Conservation (phyloP, 805 yeast species). For the Saturnispora saitoi region DNA sequence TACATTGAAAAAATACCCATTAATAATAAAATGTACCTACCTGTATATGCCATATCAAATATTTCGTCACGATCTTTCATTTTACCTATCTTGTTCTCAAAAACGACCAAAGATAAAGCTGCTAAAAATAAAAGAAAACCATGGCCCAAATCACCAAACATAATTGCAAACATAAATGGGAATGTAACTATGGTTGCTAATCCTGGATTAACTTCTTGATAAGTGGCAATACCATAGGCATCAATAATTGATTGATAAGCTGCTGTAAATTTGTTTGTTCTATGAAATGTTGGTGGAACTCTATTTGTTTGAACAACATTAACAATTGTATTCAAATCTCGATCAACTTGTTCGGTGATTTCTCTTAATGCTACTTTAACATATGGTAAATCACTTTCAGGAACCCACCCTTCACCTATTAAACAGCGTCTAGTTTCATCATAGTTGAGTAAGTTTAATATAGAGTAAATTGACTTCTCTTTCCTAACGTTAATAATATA, state of each 20-base stretch:
- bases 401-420: conserved; percentile 96
- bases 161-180: conserved; percentile 76
- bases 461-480: conserved; percentile 76
- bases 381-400: conserved; percentile 61
- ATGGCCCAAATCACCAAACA: conserved; percentile 80
- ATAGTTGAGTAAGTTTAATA: conserved; percentile 71
- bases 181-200: conserved; percentile 66
- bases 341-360: conserved; percentile 43
- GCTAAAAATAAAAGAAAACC: conserved; percentile 56
- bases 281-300: conserved; percentile 66
- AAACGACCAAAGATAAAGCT: conserved; percentile 44
- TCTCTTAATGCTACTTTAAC: conserved; percentile 61
- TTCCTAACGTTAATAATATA: conserved; percentile 67
- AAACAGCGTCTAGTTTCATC: conserved; percentile 79
- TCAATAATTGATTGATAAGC: conserved; percentile 67
- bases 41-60: conserved; percentile 67
- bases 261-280: conserved; percentile 57
- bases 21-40: conserved; percentile 57
- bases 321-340: conserved; percentile 41
- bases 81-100: conserved; percentile 42
- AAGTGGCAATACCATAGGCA: conserved; percentile 72
- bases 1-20: conserved; percentile 71
- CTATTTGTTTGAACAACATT: conserved; percentile 57
- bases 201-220: conserved; percentile 69
- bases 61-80: conserved; percentile 61